These are phyloP conservation scores for Butyriboletus loyo DNA, from an alignment of 768 basidiomycete species.

Conservation along the genomic window DNA sequence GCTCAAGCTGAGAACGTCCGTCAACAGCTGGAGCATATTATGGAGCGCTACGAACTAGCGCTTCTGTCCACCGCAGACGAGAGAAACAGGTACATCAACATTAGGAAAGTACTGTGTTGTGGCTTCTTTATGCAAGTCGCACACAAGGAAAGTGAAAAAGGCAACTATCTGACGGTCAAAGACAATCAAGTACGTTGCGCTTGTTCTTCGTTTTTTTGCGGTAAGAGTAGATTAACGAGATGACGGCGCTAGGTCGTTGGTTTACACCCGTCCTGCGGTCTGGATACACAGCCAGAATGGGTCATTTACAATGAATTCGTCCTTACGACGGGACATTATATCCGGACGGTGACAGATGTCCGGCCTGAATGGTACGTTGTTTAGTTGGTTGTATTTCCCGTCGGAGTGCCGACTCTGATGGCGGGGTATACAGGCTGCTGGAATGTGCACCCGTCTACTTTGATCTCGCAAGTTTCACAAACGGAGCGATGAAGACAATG, in stretches of 20 bases:
- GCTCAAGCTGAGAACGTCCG: conserved; percentile 93
- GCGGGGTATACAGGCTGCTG: no score
- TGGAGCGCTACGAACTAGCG: conserved; percentile 78
- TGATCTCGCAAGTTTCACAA: no score
- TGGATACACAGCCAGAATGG: conserved; percentile 89
- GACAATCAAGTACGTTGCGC: conserved; percentile 44
- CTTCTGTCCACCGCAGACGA: conserved; percentile 67
- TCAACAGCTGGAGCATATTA: no score
- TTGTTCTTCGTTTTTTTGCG: not conserved
- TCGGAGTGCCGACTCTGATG: no score
- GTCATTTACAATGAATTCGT: conserved; percentile 94
- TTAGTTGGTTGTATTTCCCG: no score
- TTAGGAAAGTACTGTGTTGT: conserved; percentile 80
- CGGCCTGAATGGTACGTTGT: conserved; percentile 82
- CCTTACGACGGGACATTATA: conserved; percentile 79
- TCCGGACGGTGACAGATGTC: conserved; percentile 80
- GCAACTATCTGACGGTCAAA: conserved; percentile 84
- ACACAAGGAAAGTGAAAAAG: conserved; percentile 92
- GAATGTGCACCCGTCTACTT: no score
- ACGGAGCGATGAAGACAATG: no score
- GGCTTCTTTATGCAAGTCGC: no score
- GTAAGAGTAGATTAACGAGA: not conserved
- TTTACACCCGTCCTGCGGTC: conserved; percentile 84
- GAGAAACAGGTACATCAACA: conserved; percentile 65
- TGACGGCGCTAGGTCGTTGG: no score